Evolutionary conservation across 2,329 filamentous ascomycete species (phyloP), one percentile per base, ranked within the genome.

Genomic region (Epicoccum sorghinum): DNA sequence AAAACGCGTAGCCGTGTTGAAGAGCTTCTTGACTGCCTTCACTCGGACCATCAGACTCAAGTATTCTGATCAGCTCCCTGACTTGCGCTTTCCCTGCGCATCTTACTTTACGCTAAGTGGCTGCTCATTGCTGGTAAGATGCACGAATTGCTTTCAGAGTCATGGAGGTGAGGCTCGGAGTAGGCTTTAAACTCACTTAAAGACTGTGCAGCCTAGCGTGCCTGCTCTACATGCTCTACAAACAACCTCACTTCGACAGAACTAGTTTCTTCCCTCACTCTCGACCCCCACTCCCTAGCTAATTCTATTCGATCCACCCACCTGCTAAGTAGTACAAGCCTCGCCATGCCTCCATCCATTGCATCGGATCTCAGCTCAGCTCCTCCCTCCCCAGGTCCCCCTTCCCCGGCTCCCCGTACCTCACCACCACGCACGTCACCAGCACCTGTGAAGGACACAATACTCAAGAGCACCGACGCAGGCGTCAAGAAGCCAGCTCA

Each of bases 401-500:
- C 40, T n/a, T 18, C 25, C 14, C 23, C n/a, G 33, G 23, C 43
- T 18, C 18, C 18, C 18, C 1, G 18, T 18, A 18, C 18, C 18
- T 18, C 18, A 18, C 18, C 18, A 18, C 18, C 18, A 22, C 65
- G 25, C 51, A 57, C 66, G 43, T 46, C 47, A 24, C 40, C 52
- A 23, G 41, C 37, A 14, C 6, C 23, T 2, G 41, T 61, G 12
- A 58, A 65, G 25, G 59, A 69, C 41, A 67, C 68, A 52, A 55
- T 57, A 12, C 65, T 65, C 23, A 52, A 60, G 30, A 48, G 30
- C 25, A 44, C 44, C 14, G 3, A 29, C 45, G 61, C 61, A 5
- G 70, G 69, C 33, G 65, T 73, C 40, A 71, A 67, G 61, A 73
- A 71, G 55, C 47, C 58, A 6, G 63, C 58, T 25, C 40, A 58